Evolutionary conservation across 176 grass and related monocot species (phyloP), one percentile per base, ranked within the genome.

Genomic region (Stipa capillata): DNA sequence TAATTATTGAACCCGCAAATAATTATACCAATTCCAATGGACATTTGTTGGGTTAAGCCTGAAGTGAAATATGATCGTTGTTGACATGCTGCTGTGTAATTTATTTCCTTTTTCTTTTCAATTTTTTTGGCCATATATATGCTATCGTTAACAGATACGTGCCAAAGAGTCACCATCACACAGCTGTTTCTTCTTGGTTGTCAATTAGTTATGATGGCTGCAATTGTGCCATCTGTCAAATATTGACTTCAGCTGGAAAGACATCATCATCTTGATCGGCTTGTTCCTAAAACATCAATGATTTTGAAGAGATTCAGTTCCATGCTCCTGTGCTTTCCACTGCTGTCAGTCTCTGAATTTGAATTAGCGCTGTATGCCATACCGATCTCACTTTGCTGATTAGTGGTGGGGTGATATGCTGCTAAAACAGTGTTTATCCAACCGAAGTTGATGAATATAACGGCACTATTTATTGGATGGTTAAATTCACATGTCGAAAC

Each of bases 101-200:
- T 64, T 71, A 28, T 56, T 81, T 44, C 82, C 73, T 64, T 27
- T 15, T 27, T 0, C 45, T 69, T 29, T 44, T 70, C 21, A 51
- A 48, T 55, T 65, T 84, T 77, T 43, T 28, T 85, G 34, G 82
- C 77, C 87, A 71, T 70, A 76, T 70, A 44, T 61, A 76, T 27
- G 71, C 45, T 77, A 69, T 89, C 53, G 0, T 5, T 32, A 72
- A 23, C 24, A 45, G 27, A 52, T 36, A 49, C 18, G 47, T 21
- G 73, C 63, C 57, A 72, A 73, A 56, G 47, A 12, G 57, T 79
- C 73, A 21, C 56, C 20, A 53, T 74, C 73, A 21, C 4, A 47
- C 0, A 33, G 65, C 33, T 73, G 21, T 31, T 73, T 83, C 3
- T 58, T 79, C 48, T 65, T 31, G 53, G 24, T 53, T 77, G 60